Evolutionary conservation across 345 rosid genomes (phyloP).

Genomic region (Eucalyptus pauciflora): DNA sequence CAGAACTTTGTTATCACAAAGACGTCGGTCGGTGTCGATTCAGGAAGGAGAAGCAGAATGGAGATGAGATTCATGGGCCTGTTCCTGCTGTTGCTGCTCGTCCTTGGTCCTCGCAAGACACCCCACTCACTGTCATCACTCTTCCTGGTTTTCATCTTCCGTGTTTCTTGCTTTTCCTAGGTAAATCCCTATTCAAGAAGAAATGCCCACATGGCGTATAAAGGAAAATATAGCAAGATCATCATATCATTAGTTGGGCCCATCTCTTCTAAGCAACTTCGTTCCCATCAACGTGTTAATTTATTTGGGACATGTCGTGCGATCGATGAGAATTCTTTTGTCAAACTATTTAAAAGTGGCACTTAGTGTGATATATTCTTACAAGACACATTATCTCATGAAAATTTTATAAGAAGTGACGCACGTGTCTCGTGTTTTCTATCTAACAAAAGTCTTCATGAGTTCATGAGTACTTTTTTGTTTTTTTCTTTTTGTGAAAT

Average conservation of each 20-base stretch:
- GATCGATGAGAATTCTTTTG: background rate
- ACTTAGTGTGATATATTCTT: background rate
- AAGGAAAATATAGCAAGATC: too few species aligned
- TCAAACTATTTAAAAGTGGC: background rate
- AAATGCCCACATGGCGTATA: background rate
- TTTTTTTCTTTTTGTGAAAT: background rate
- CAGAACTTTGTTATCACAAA: background rate
- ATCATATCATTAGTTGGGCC: too few species aligned
- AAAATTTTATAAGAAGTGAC: background rate
- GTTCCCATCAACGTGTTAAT: background rate
- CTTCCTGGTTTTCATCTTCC: background rate
- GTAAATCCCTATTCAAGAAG: background rate
- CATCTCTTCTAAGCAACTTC: too few species aligned
- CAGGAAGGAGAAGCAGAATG: background rate
- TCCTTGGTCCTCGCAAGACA: background rate
- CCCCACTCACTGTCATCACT: background rate
- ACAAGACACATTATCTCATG: background rate
- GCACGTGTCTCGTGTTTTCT: background rate
- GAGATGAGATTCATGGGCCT: background rate
- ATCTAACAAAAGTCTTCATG: background rate
- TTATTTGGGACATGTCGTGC: background rate
- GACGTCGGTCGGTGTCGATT: background rate
- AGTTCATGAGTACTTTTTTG: background rate
- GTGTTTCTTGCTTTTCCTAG: background rate
- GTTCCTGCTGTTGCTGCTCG: background rate